Conservation (phyloP, 2,329 filamentous ascomycete species). For the Lasiodiplodia sp. region DNA sequence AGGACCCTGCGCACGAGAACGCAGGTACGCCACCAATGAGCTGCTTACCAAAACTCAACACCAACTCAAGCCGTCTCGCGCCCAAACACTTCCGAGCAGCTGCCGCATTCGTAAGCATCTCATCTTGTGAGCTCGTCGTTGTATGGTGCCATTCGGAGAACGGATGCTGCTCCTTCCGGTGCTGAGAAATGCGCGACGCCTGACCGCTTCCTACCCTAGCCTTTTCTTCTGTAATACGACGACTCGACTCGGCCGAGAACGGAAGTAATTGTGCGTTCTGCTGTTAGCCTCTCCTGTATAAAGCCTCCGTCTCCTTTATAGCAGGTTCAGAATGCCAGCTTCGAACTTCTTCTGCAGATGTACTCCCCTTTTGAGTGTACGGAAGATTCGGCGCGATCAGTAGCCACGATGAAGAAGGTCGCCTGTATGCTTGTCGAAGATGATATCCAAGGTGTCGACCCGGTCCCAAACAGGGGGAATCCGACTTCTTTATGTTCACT, state of each 20-base stretch:
- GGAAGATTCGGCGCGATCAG: too few species aligned
- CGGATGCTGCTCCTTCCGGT: constrained; percentile 9
- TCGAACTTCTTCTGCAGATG: neutral
- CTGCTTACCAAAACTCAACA: neutral
- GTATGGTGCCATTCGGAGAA: neutral
- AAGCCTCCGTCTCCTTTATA: neutral
- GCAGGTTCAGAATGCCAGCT: neutral
- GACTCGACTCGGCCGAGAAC: constrained; percentile 3
- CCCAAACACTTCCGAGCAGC: neutral
- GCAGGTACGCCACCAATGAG: neutral
- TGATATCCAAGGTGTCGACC: too few species aligned
- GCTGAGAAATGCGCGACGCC: constrained; percentile 9
- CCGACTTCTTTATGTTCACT: too few species aligned
- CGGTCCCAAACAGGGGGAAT: too few species aligned
- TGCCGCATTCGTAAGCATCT: neutral
- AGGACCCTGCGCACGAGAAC: neutral
- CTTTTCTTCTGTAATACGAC: neutral
- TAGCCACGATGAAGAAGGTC: too few species aligned
- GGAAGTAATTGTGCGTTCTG: neutral
- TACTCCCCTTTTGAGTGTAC: too few species aligned
- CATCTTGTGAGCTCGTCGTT: neutral
- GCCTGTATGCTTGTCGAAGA: too few species aligned
- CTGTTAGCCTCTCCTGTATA: neutral
- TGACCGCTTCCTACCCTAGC: neutral
- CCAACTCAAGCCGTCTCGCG: neutral